A percentile compares a stretch with the other conserved stretches of the same genome.
Conservation (phyloP, 345 rosid species). For the Cardamine occulta region DNA sequence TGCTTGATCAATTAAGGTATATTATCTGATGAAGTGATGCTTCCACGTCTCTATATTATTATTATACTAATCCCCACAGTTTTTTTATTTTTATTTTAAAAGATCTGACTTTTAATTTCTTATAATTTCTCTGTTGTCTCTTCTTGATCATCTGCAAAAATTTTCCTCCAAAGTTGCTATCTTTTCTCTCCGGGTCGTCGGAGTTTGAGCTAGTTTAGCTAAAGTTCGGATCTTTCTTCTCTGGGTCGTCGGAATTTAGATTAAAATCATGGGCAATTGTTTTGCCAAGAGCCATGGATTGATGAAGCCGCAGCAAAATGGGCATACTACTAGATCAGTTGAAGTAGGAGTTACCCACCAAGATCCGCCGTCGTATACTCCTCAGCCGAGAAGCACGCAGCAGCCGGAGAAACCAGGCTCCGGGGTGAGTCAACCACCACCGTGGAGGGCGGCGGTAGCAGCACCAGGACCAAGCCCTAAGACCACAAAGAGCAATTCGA, state of each 20-base stretch:
- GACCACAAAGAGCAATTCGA: conserved; percentile 53
- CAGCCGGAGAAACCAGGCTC: conserved; percentile 41
- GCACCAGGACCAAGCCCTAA: conserved; percentile 46
- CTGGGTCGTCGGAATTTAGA: conserved; percentile 14
- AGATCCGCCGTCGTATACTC: conserved; percentile 46
- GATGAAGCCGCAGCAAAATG: conserved; percentile 47
- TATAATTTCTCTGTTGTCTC: conserved; percentile 1
- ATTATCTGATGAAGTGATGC: conserved; percentile 43
- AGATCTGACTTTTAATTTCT: conserved; percentile 32
- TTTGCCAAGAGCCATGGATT: conserved; percentile 50
- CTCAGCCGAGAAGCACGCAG: conserved; percentile 45
- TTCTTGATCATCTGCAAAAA: conserved; percentile 20
- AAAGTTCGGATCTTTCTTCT: conserved; percentile 31
- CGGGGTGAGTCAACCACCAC: conserved; percentile 39
- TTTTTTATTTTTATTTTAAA: not conserved
- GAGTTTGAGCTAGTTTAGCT: conserved; percentile 19
- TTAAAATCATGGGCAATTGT: conserved; percentile 59
- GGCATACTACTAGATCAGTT: conserved; percentile 46
- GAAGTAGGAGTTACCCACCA: conserved; percentile 30
- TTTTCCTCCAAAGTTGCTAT: conserved; percentile 5
- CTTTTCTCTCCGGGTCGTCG: conserved; percentile 29
- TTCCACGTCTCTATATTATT: conserved; percentile 45
- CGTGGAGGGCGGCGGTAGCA: conserved; percentile 45
- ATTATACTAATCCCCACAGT: conserved; percentile 21
- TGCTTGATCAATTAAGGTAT: conserved; percentile 27